Base-by-base conservation (phyloP, 2,329 filamentous ascomycete genomes). In the Colletotrichum chrysophilum region DNA sequence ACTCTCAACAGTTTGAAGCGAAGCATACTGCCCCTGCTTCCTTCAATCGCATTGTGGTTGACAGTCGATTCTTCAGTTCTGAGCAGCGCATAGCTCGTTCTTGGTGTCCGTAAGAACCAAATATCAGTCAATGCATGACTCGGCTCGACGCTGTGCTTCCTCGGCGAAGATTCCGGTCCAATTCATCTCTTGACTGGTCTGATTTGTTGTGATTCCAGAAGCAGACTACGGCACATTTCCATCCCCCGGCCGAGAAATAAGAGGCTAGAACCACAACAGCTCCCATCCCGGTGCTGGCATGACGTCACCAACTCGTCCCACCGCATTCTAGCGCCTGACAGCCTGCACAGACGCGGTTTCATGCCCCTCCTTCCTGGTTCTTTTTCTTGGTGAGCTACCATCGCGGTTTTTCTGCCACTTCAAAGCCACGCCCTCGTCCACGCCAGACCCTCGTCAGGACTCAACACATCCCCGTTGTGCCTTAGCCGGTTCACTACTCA, bases 291-390 rank as follows among this genome's bases (percentile, higher is more conserved):
- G 73, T 16, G 38, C 28, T 24, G 5, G 4, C 4, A 66, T 75
- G 73, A 75, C 73, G 73, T 75, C 73, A 75, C 21, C 62, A 56
- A 16, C 3, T 16, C 30, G 9, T 58, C 30, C 38, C 62, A 32
- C 69, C 18, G 58, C 62, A 12, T 26, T 56, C 56, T 75, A 65
- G 34, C 13, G 34, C 34, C 34, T 14, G 34, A 14, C 6, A 36
- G 13, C 10, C 14, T 66, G 72, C 72, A 64, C 48, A 72, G 73
- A 72, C 73, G 32, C 32, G 7, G 73, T 72, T 72, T 75, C 73
- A 67, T 55, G 55, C 73, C 73, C 73, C 69, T 38, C 61, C 66
- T 66, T 52, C 68, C 60, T 38, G 3, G 18, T n/a, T 26, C 5
- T 34, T 3, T 14, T 14, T 1, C 32, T 34, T 13, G 12, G 4